Conservation (phyloP, 192 early-diverging fungal species). For the Entomortierella beljakovae region DNA sequence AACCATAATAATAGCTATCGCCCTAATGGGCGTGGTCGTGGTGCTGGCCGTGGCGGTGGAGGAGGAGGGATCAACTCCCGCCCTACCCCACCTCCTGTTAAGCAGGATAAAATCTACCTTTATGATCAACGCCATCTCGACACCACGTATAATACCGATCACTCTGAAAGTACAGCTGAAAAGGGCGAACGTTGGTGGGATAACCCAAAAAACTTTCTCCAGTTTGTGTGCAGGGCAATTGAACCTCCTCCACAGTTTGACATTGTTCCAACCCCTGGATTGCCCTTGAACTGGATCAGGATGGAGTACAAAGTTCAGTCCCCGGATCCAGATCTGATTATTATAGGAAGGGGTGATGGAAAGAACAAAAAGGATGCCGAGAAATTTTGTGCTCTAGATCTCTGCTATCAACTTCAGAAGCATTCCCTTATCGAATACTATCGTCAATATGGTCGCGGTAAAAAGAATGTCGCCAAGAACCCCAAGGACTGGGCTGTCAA, state of each 20-base stretch:
- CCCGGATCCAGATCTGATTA: conserved; percentile 35
- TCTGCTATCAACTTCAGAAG: conserved; percentile 53
- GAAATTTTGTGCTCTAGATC: conserved; percentile 48
- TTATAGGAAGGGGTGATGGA: conserved; percentile 50
- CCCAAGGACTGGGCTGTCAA: conserved; percentile 54
- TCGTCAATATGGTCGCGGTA: conserved; percentile 49
- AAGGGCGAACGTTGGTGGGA: conserved; percentile 56
- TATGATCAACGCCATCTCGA: conserved; percentile 53
- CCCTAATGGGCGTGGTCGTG: conserved; percentile 5
- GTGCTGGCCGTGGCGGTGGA: conserved; percentile 17
- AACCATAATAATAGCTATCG: conserved; percentile 6
- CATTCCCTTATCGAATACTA: conserved; percentile 50
- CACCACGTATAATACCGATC: conserved; percentile 40
- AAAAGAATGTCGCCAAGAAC: conserved; percentile 42
- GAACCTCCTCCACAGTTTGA: conserved; percentile 49
- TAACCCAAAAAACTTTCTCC: conserved; percentile 50
- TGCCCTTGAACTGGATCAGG: conserved; percentile 50
- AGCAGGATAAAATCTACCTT: conserved; percentile 40
- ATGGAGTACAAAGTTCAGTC: conserved; percentile 50
- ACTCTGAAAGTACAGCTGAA: conserved; percentile 26
- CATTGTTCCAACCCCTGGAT: conserved; percentile 17
- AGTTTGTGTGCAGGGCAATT: conserved; percentile 43
- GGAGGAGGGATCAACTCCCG: conserved; percentile 21
- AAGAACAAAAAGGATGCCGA: conserved; percentile 59
- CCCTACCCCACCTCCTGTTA: conserved; percentile 17